Conservation (phyloP, 2,329 filamentous ascomycete genomes). For the Pseudocercospora crystallina region DNA sequence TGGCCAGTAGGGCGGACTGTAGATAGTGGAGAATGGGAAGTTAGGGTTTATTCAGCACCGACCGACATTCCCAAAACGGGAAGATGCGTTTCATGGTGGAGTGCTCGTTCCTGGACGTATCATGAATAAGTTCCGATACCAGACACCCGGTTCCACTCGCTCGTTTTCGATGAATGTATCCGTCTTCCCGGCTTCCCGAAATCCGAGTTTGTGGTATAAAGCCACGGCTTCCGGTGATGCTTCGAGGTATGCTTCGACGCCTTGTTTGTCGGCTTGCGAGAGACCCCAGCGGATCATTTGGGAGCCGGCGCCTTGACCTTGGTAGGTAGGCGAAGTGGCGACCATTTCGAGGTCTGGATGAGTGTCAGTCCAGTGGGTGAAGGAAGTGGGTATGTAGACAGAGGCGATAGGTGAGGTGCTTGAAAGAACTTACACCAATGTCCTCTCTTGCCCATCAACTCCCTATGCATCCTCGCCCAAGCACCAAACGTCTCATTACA, state of each 20-base stretch:
- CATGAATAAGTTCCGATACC: constrained; percentile 32
- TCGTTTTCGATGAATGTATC: constrained; percentile 31
- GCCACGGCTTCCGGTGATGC: constrained; percentile 35
- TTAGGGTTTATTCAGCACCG: too few relatives aligned
- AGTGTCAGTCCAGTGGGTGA: too few relatives aligned
- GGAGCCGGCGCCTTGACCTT: constrained; percentile 39
- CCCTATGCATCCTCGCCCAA: constrained; percentile 25
- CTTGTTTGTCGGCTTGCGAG: constrained; percentile 38
- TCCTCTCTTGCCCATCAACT: constrained; percentile 28
- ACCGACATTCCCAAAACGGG: not conserved
- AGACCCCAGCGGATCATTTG: constrained; percentile 40
- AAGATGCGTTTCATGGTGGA: too few relatives aligned
- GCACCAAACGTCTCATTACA: constrained; percentile 30
- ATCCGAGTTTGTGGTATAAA: constrained; percentile 42
- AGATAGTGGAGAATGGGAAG: too few relatives aligned
- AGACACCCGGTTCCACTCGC: constrained; percentile 17
- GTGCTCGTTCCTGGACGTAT: constrained; percentile 14
- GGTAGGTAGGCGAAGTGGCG: constrained; percentile 39
- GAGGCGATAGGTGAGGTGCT: too few relatives aligned
- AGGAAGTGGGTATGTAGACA: too few relatives aligned
- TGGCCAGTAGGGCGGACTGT: not conserved
- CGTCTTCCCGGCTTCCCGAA: constrained; percentile 23
- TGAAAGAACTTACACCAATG: constrained; percentile 30
- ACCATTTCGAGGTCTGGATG: constrained; percentile 33
- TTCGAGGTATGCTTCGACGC: constrained; percentile 40